Percentiles rank a stretch among this genome's conserved stretches.
Conservation (phyloP, 139 green algal species). For the Coelastrella sp. region DNA sequence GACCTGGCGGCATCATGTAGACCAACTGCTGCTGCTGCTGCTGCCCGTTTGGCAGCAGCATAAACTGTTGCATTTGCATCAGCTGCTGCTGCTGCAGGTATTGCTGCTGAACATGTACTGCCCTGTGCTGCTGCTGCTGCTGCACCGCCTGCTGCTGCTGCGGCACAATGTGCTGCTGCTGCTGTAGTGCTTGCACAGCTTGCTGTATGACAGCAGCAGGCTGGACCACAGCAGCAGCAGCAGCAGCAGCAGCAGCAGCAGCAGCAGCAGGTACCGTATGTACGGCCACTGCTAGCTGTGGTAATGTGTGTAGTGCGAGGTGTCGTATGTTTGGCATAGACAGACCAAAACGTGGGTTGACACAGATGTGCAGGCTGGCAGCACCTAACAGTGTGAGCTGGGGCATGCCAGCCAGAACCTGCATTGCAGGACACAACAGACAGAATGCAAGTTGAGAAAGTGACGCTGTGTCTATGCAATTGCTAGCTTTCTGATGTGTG, state of each 20-base stretch:
- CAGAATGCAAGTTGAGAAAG: neutral
- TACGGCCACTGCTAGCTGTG: neutral
- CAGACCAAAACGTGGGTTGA: neutral
- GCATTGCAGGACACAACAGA: neutral
- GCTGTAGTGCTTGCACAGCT: neutral
- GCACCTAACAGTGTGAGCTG: conserved; percentile 15
- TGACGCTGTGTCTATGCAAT: too few species aligned
- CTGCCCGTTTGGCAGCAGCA: neutral
- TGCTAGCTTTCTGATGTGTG: neutral
- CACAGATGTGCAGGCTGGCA: conserved; percentile 30
- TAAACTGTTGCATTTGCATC: neutral
- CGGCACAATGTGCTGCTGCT: conserved; percentile 1
- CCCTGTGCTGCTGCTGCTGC: neutral
- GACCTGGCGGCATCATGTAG: neutral
- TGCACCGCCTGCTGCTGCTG: neutral
- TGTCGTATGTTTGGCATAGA: neutral
- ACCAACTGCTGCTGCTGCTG: neutral
- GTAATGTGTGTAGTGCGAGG: neutral
- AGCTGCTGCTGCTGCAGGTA: neutral
- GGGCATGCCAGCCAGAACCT: conserved; percentile 15
- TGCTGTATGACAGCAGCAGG: too few species aligned
- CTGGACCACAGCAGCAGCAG: neutral
- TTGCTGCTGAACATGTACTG: neutral
- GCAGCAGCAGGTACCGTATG: neutral
- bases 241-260: neutral